Base-by-base conservation (phyloP, 2,329 filamentous ascomycete genomes). In the Fusarium poae region DNA sequence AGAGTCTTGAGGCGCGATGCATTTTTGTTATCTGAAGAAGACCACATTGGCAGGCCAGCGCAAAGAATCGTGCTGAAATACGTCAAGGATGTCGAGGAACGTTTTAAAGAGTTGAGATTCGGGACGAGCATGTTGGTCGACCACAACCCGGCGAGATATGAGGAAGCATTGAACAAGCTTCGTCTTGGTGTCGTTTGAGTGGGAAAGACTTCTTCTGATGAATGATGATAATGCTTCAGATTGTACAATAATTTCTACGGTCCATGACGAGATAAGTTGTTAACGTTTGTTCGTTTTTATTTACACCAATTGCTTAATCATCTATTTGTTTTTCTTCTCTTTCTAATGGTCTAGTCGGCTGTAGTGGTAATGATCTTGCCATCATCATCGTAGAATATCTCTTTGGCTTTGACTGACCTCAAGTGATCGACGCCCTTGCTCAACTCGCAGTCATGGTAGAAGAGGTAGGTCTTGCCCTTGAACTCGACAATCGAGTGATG, bases 401-500 rank as follows among this genome's bases (percentile, higher is more conserved):
- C 91, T 80, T 87, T 86, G 62, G 91, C 87, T 84, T 93, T 93
- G 39, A 93, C 91, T 68, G 86, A 89, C 62, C 92, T 81, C 79
- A 94, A 75, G 77, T 94, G 91, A 74, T 90, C 88, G 53, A 91
- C 87, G 0, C 91, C 91, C 18, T 84, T 83, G 55, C 89, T 91
- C 57, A 93, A 77, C 75, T 88, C 86, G 62, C 88, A 88, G 79
- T 94, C 92, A 75, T 94, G 92, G 76, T 93, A 89, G 77, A 94
- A 94, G 58, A 94, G 77, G 78, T 88, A 94, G 87, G 91, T 93
- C 68, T 84, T 86, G 6, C 86, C 89, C 78, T 87, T 77, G 74
- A 91, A 92, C 82, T 93, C 90, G 12, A 90, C 90, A 70, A 94
- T 90, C 5, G 89, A 92, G 77, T 94, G 92, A 79, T 94, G 92